Base-by-base conservation (phyloP, 1,139 yeast species). In the Diutina siamensis region DNA sequence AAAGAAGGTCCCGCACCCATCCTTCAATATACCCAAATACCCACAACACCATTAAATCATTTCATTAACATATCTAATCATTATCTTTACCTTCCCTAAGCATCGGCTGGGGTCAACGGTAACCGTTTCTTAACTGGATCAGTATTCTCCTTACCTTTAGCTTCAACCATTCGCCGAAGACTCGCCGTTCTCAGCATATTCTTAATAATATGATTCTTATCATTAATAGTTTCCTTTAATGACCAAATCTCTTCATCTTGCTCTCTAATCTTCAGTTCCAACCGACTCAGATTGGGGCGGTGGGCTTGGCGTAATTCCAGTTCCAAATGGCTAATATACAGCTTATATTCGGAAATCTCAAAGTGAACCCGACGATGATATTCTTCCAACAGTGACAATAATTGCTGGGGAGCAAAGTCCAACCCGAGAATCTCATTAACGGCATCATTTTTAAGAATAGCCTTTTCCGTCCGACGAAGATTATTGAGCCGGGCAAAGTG, bases 121-220 rank as follows among this genome's bases (percentile, higher is more conserved):
- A 38, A 10, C 42, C 42, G 31, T 15, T 38, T 38, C 21, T 22
- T 22, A 7, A 25, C 25, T 7, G 42, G 42, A 25, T 25, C 28
- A 18, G 10, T 21, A n/a, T 40, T 40, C 35, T 40, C 44, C 35
- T 40, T 40, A 17, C 21, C 44, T 27, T 25, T 17, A 28, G 17
- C 20, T 32, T 69, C 76, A 18, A 68, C 73, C 44, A 71, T 55
- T 44, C 72, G 69, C 34, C 83, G 66, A 45, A 77, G 62, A 51
- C 77, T 67, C 35, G 76, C 68, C 1, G 82, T 74, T 47, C 80
- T 75, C 40, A 80, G 78, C 44, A 88, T 66, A 9, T 94, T 88
- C 51, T 76, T 76, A 48, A 88, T 85, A 51, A 88, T 80, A 45
- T 81, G 80, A 53, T 87, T 95, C 59, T 87, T 88, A 53, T 71